These are phyloP conservation scores for Kurtzmaniella fragi DNA, from an alignment of 805 yeast species.

Conservation along the genomic window DNA sequence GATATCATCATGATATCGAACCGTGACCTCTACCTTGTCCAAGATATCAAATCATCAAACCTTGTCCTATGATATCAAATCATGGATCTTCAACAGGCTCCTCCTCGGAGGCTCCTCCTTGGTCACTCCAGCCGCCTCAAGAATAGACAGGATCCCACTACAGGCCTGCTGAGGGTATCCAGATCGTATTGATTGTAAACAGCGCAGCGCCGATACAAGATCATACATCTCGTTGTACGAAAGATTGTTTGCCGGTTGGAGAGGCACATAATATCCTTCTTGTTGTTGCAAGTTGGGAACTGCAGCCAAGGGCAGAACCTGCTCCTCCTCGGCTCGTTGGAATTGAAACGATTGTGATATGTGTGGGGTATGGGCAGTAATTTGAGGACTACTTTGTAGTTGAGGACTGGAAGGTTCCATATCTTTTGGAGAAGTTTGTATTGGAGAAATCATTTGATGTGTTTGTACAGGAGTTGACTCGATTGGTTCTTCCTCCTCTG, in stretches of 20 bases:
- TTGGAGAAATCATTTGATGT: too few species aligned
- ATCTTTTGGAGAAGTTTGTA: too few species aligned
- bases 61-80: constrained; percentile 21
- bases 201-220: constrained; percentile 31
- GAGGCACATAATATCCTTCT: not conserved
- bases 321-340: too few species aligned
- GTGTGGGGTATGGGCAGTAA: not conserved
- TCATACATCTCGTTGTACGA: constrained; percentile 21
- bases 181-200: constrained; percentile 25
- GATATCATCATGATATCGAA: too few species aligned
- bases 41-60: too few species aligned
- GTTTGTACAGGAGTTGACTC: not conserved
- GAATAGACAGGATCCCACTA: constrained; percentile 25
- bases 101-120: constrained; percentile 4
- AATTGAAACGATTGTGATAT: not conserved
- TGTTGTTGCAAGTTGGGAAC: not conserved
- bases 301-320: not conserved
- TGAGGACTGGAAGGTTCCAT: not conserved
- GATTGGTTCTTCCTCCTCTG: not conserved
- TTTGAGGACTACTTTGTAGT: not conserved
- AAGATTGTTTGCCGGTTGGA: not conserved
- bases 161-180: not conserved
- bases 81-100: constrained; percentile 22
- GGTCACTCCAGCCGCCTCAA: constrained; percentile 23
- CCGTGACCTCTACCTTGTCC: too few species aligned